phyloP scores from a whole-genome alignment of 257 asterid genomes.

The Orobanche coerulescens region DNA sequence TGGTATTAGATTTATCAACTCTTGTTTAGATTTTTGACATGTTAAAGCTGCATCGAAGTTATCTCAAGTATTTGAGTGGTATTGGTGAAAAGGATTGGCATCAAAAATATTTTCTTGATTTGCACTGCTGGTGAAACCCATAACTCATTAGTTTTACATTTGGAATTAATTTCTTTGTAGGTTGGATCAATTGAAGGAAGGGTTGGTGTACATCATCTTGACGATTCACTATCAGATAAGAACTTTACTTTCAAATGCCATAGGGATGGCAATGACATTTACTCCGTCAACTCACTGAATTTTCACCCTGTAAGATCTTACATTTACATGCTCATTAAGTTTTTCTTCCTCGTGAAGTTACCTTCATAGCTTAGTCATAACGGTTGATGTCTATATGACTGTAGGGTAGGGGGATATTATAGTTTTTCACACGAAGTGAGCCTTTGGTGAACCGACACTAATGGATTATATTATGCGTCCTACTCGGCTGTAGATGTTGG shows the following conservation, averaged over 20 bases:
- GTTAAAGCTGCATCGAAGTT: not conserved
- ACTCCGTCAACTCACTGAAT: slow-evolving; percentile 77
- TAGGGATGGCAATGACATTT: slow-evolving; percentile 70
- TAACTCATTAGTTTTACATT: not conserved
- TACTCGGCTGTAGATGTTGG: no score
- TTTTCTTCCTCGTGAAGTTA: not conserved
- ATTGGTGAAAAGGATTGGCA: not conserved
- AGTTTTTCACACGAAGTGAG: no score
- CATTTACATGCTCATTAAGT: not conserved
- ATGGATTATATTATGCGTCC: no score
- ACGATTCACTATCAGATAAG: slow-evolving; percentile 58
- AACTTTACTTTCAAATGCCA: slow-evolving; percentile 93
- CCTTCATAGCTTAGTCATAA: not conserved
- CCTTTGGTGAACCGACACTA: no score
- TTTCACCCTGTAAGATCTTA: slow-evolving; percentile 78
- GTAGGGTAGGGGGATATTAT: no score
- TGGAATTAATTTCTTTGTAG: slow-evolving; percentile 30
- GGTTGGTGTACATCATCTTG: slow-evolving; percentile 92
- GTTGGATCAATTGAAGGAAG: slow-evolving; percentile 95
- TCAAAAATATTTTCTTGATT: not conserved
- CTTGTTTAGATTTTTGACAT: not conserved
- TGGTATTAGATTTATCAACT: not conserved
- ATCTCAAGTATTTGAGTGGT: not conserved
- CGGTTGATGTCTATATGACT: no score
- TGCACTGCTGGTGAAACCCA: not conserved